Evolutionary conservation across 1,284 basidiomycete species (phyloP).

Genomic region (Gymnopus androsaceus): DNA sequence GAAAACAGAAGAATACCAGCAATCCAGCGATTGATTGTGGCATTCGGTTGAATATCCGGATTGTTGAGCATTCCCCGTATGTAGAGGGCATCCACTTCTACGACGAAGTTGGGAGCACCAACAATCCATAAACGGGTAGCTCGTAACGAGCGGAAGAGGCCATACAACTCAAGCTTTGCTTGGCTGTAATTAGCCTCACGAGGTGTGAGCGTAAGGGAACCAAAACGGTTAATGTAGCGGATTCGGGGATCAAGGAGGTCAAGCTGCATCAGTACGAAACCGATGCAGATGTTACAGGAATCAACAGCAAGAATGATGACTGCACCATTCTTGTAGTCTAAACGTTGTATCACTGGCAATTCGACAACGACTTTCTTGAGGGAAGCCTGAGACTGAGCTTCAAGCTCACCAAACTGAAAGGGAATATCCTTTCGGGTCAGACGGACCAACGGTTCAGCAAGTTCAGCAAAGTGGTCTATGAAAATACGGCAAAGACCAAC

Average conservation of each 20-base stretch:
- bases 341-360: constrained; percentile 25
- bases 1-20: constrained; percentile 23
- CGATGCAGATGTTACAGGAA: constrained; percentile 32
- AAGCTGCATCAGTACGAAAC: constrained; percentile 33
- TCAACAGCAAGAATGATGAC: constrained; percentile 40
- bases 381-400: constrained; percentile 24
- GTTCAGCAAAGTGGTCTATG: too few species aligned
- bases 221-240: constrained; percentile 24
- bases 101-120: too few species aligned
- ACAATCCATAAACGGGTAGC: too few species aligned
- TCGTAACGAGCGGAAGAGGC: constrained; percentile 32
- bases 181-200: constrained; percentile 35
- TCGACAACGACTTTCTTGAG: constrained; percentile 29
- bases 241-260: constrained; percentile 17
- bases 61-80: too few species aligned
- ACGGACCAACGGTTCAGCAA: too few species aligned
- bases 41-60: constrained; percentile 38
- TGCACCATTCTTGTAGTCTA: constrained; percentile 32
- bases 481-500: too few species aligned
- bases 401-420: constrained; percentile 25
- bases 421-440: constrained; percentile 28
- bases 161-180: constrained; percentile 35
- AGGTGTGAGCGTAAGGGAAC: constrained; percentile 31
- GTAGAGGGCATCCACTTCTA: too few species aligned
- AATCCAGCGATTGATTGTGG: constrained; percentile 42